Conservation (phyloP, 2,329 filamentous ascomycete species). For the Periglandula ipomoeae region DNA sequence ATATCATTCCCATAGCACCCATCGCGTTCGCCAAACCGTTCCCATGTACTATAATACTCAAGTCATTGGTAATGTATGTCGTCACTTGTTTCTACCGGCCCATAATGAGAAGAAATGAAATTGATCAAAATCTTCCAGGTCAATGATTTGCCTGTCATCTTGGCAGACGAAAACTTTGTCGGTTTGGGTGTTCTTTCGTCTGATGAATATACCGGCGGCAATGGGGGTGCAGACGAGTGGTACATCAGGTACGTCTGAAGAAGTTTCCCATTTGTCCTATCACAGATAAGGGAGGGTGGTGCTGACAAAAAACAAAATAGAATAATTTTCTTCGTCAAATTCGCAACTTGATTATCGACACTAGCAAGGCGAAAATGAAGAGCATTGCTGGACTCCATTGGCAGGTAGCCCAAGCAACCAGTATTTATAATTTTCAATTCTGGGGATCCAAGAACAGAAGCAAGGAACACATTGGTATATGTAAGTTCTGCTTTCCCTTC, state of each 20-base stretch:
- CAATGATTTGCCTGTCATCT: constrained; percentile 43
- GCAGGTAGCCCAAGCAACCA: constrained; percentile 75
- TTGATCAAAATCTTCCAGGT: constrained; percentile 45
- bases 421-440: constrained; percentile 71
- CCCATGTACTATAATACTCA: constrained; percentile 89
- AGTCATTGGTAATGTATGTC: constrained; percentile 66
- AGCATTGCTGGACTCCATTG: constrained; percentile 67
- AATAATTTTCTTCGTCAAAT: constrained; percentile 78
- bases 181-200: neutral
- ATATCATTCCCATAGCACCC: neutral
- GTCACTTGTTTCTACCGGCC: constrained; percentile 54
- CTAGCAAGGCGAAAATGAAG: constrained; percentile 52
- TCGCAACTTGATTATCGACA: constrained; percentile 71
- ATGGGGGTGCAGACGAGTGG: constrained; percentile 63
- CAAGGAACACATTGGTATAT: constrained; percentile 57
- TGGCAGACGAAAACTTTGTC: neutral
- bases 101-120: constrained; percentile 53
- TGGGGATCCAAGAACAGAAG: constrained; percentile 62
- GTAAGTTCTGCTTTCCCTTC: constrained; percentile 25
- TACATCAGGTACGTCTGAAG: constrained; percentile 31
- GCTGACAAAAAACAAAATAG: constrained; percentile 46
- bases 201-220: constrained; percentile 66
- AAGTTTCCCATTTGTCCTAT: neutral
- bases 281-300: neutral
- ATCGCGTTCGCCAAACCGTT: constrained; percentile 26